A percentile compares a stretch with the other conserved stretches of the same genome.
Conservation (phyloP, 805 yeast genomes). For the Metschnikowia drakensbergensis region DNA sequence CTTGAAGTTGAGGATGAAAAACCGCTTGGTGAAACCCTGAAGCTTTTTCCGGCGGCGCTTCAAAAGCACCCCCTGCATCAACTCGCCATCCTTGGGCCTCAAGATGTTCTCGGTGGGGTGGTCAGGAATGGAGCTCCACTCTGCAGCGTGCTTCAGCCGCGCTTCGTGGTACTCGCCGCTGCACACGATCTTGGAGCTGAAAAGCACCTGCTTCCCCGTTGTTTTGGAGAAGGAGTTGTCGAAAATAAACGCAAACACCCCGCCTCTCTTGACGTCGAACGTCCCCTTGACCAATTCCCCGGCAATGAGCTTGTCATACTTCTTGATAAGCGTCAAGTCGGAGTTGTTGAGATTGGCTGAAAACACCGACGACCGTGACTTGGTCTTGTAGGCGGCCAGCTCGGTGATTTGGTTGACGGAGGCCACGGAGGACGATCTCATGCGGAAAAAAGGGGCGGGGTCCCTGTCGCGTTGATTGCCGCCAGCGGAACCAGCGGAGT, state of each 20-base stretch:
- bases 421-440: slow-evolving; percentile 29
- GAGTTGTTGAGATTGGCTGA: slow-evolving; percentile 36
- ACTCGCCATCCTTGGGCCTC: slow-evolving; percentile 59
- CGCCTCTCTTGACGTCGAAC: slow-evolving; percentile 56
- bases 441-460: slow-evolving; percentile 2
- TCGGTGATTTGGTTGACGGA: slow-evolving; percentile 36
- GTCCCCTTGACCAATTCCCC: slow-evolving; percentile 62
- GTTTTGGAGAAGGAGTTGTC: slow-evolving; percentile 90
- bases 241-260: slow-evolving; percentile 81
- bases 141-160: background rate
- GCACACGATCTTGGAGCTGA: slow-evolving; percentile 38
- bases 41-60: slow-evolving; percentile 78
- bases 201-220: slow-evolving; percentile 74
- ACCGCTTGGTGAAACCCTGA: slow-evolving; percentile 84
- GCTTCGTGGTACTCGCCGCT: background rate
- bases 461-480: background rate
- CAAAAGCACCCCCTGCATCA: slow-evolving; percentile 70
- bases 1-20: slow-evolving; percentile 76
- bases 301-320: slow-evolving; percentile 49
- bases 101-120: slow-evolving; percentile 15
- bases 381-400: slow-evolving; percentile 28
- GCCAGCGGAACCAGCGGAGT: background rate
- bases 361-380: slow-evolving; percentile 38
- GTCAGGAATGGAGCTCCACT: slow-evolving; percentile 1
- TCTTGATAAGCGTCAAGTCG: slow-evolving; percentile 50